A percentile compares a stretch with the other conserved stretches of the same genome.
phyloP scores from a whole-genome alignment of 441 rosid genomes.

The Francoa sonchifolia region DNA sequence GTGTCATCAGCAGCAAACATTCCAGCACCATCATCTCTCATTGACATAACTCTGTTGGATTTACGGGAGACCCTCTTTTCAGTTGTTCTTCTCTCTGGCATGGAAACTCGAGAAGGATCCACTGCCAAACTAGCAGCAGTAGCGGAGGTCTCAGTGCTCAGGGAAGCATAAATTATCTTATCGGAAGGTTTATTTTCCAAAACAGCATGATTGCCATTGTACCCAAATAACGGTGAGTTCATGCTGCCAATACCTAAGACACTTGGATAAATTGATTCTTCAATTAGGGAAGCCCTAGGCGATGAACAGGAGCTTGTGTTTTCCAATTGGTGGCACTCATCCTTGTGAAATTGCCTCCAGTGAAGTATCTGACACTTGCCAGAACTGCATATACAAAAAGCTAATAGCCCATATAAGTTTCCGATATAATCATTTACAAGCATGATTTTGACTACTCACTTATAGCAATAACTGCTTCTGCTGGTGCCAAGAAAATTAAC shows the following conservation, averaged over 20 bases:
- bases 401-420: too few species aligned
- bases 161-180: slow-evolving; percentile 15
- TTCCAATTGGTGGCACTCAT: slow-evolving; percentile 48
- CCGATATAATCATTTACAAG: too few species aligned
- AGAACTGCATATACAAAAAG: slow-evolving; percentile 37
- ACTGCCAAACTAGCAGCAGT: slow-evolving; percentile 18
- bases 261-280: slow-evolving; percentile 16
- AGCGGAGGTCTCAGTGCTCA: slow-evolving; percentile 15
- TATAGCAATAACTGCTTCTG: too few species aligned
- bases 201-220: slow-evolving; percentile 19
- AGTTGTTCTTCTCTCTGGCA: slow-evolving; percentile 29
- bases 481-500: too few species aligned
- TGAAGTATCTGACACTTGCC: slow-evolving; percentile 86
- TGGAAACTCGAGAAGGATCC: slow-evolving; percentile 31
- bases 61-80: slow-evolving; percentile 26
- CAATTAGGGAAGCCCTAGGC: slow-evolving; percentile 21
- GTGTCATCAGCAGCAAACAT: slow-evolving; percentile 24
- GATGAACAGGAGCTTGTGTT: slow-evolving; percentile 28
- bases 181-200: slow-evolving; percentile 20
- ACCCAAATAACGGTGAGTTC: slow-evolving; percentile 22
- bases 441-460: too few species aligned
- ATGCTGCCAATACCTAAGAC: slow-evolving; percentile 15
- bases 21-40: slow-evolving; percentile 22
- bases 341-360: slow-evolving; percentile 72
- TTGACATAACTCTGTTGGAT: slow-evolving; percentile 28